phyloP scores from a whole-genome alignment of 2,329 filamentous ascomycete genomes.

The Penicillium griseofulvum region DNA sequence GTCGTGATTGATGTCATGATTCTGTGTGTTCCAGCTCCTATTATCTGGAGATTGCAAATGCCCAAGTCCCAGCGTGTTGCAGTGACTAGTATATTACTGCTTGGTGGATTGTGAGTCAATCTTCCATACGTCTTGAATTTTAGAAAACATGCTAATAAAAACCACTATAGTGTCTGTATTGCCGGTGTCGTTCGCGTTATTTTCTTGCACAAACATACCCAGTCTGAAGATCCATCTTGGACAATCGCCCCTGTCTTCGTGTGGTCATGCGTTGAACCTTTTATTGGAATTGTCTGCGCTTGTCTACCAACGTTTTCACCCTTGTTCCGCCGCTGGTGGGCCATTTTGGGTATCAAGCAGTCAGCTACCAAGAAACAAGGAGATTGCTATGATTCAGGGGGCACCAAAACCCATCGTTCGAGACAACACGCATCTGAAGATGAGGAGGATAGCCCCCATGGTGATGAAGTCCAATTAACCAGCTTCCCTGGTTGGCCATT shows the following conservation, averaged over 20 bases:
- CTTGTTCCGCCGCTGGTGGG: constrained; percentile 10
- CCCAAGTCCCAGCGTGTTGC: constrained; percentile 25
- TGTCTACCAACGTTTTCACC: constrained; percentile 7
- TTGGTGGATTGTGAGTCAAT: constrained; percentile 32
- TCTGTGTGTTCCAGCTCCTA: constrained; percentile 31
- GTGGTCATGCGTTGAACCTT: constrained; percentile 11
- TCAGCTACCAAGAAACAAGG: background rate
- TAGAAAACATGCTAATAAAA: background rate
- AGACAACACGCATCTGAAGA: background rate
- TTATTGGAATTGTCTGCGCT: constrained; percentile 9
- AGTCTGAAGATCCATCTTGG: constrained; percentile 1
- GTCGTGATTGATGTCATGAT: constrained; percentile 34
- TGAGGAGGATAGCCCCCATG: background rate
- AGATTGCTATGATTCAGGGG: background rate
- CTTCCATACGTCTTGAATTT: background rate
- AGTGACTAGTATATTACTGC: constrained; percentile 30
- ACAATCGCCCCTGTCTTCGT: constrained; percentile 9
- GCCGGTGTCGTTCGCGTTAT: constrained; percentile 8
- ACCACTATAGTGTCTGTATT: constrained; percentile 3
- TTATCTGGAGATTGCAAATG: constrained; percentile 31
- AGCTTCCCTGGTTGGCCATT: constrained; percentile 8
- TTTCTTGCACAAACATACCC: background rate
- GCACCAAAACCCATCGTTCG: background rate
- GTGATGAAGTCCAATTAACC: constrained; percentile 4
- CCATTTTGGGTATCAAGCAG: background rate